Evolutionary conservation across 2,329 filamentous ascomycete genomes (phyloP), one percentile per base, ranked within the genome.

Genomic region (Diaporthe citri): DNA sequence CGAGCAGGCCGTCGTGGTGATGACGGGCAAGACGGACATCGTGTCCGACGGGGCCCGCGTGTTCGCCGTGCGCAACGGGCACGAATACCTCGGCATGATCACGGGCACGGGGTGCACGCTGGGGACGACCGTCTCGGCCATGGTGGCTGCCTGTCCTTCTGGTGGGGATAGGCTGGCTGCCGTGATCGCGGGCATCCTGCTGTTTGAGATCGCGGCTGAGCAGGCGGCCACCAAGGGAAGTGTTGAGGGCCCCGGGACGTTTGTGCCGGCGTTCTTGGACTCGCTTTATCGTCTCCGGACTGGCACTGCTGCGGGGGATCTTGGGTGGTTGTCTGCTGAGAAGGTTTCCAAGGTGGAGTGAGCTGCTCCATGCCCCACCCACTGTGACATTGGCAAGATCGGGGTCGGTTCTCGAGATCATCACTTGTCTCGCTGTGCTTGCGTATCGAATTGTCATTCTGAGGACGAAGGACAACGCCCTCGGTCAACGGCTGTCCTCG

Each of bases 81-180:
- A 97, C 82, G 87, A 88, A 77, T 87, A 92, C 75, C 88, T 97
- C 2, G 92, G 91, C 28, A 85, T 87, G 76, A 90, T 97, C 72
- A 97, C 94, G 0, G 95, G 94, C 3, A 94, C 92, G 52, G 96
- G 96, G 0, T 98, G 96, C 83, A 93, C 94, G 7, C 88, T 98
- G 9, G 96, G 96, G 1, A 97, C 95, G 0, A 91, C 93, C 1
- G 88, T 98, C 66, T 95, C 94, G 28, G 93, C 94, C 70, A 93
- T 93, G 82, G 82, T 96, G 59, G 93, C 94, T 0, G 90, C 91
- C 9, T 86, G 89, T 72, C 79, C 85, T 0, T 4, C 2, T 1
- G 84, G 86, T 2, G 55, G 31, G 1, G 92, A 96, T 80, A 91
- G 90, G 80, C 86, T 98, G n/a, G 83, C 91, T 1, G 95, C 95